Percentiles rank a stretch among this genome's conserved stretches.
These are phyloP conservation scores for Clitoria ternatea DNA, from an alignment of 306 rosid genomes.

Conservation along the genomic window DNA sequence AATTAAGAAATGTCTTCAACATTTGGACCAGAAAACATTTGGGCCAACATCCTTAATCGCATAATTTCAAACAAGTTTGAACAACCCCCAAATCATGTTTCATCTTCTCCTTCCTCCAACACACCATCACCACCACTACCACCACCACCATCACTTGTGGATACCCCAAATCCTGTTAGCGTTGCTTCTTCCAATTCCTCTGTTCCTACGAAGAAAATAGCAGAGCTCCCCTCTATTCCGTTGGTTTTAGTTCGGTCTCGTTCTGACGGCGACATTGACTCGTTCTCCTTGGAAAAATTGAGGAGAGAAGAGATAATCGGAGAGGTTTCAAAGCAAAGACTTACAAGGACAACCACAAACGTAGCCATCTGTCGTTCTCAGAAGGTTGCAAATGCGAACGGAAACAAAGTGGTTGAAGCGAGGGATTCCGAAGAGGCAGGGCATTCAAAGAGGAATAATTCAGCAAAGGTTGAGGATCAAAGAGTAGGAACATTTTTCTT, in stretches of 20 bases:
- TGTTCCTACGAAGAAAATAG: background rate
- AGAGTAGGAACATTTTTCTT: conserved; percentile 43
- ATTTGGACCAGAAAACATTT: too few species aligned
- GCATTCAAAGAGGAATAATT: background rate
- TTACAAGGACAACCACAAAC: conserved; percentile 42
- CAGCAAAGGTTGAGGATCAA: background rate
- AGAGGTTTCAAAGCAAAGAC: conserved; percentile 46
- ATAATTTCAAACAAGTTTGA: background rate
- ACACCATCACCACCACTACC: too few species aligned
- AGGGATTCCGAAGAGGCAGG: background rate
- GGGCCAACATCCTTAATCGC: background rate
- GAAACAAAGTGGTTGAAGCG: conserved; percentile 9
- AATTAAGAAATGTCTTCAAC: too few species aligned
- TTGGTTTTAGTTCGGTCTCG: conserved; percentile 49
- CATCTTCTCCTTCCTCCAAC: background rate
- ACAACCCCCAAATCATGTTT: background rate
- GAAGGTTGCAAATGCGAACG: background rate
- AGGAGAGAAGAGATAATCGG: conserved; percentile 45
- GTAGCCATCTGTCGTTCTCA: background rate
- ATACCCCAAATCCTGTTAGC: background rate
- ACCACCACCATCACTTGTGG: too few species aligned
- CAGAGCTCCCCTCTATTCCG: conserved; percentile 20
- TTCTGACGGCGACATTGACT: conserved; percentile 58
- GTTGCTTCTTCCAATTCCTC: background rate
- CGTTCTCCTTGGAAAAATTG: conserved; percentile 22